phyloP scores from a whole-genome alignment of 2,329 filamentous ascomycete species.

The Arthrobotrys iridis region DNA sequence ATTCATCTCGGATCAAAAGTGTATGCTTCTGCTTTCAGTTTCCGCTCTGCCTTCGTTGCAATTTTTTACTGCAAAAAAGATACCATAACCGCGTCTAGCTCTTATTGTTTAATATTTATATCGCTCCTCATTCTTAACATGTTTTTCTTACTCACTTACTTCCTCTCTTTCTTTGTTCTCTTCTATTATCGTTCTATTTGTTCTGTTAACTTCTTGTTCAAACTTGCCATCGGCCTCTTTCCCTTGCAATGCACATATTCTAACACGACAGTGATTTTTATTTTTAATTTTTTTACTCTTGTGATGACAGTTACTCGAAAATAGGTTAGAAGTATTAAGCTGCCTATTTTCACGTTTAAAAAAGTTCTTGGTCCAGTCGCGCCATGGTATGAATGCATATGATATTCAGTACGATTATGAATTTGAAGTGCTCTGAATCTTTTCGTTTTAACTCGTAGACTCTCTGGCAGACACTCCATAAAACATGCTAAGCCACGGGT shows the following conservation, averaged over 20 bases:
- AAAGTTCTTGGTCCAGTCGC: too few species aligned
- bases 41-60: background rate
- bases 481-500: too few species aligned
- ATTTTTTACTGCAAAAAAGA: conserved; percentile 24
- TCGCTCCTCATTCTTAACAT: background rate
- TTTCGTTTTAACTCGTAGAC: too few species aligned
- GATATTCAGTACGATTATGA: too few species aligned
- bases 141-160: conserved; percentile 3
- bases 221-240: conserved; percentile 3
- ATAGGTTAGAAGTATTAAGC: too few species aligned
- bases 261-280: background rate
- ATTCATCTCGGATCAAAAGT: conserved; percentile 15
- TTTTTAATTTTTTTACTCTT: too few species aligned
- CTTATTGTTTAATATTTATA: conserved; percentile 34
- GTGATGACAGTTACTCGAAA: background rate
- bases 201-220: conserved; percentile 1
- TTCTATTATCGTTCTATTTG: background rate
- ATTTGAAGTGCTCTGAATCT: too few species aligned
- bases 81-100: conserved; percentile 42
- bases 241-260: conserved; percentile 15
- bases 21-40: background rate
- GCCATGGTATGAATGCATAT: too few species aligned
- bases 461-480: too few species aligned
- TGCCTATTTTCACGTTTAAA: background rate
- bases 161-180: background rate